Percentiles rank a stretch among this genome's conserved stretches.
Conservation (phyloP, 1,139 yeast species). For the Groenewaldozyma auringiensis region DNA sequence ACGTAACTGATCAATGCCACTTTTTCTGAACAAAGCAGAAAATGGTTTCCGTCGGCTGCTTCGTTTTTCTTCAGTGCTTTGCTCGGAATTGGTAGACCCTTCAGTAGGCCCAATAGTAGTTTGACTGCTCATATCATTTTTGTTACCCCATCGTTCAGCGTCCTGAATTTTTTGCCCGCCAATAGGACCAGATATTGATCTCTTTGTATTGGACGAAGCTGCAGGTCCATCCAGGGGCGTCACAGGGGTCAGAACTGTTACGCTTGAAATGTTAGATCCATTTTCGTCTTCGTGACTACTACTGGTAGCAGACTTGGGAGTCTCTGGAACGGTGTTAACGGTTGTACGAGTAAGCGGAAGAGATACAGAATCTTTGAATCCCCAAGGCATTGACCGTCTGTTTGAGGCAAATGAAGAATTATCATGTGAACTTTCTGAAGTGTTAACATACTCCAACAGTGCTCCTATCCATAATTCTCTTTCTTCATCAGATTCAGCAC, state of each 20-base stretch:
- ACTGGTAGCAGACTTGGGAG: conserved; percentile 3
- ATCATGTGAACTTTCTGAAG: not conserved
- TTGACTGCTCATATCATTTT: not conserved
- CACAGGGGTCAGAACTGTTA: conserved; percentile 13
- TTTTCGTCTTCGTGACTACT: conserved; percentile 2
- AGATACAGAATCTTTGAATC: not conserved
- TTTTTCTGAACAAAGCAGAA: not conserved
- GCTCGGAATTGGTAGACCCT: not conserved
- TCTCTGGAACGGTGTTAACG: not conserved
- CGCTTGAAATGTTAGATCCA: conserved; percentile 7
- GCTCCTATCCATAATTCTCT: conserved; percentile 72
- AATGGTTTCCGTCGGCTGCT: not conserved
- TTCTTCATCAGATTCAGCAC: conserved; percentile 76
- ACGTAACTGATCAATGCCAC: not conserved
- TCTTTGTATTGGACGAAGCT: conserved; percentile 6
- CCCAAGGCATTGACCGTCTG: conserved; percentile 2
- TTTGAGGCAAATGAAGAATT: not conserved
- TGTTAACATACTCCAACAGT: conserved; percentile 40
- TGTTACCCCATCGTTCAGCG: conserved; percentile 7
- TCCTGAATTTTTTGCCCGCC: conserved; percentile 12
- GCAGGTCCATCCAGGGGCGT: conserved; percentile 1
- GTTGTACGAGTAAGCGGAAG: not conserved
- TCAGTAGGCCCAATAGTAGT: not conserved
- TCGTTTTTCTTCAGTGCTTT: not conserved
- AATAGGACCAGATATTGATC: conserved; percentile 14